phyloP scores from a whole-genome alignment of 1,284 basidiomycete species.

The Papiliotrema flavescens region DNA sequence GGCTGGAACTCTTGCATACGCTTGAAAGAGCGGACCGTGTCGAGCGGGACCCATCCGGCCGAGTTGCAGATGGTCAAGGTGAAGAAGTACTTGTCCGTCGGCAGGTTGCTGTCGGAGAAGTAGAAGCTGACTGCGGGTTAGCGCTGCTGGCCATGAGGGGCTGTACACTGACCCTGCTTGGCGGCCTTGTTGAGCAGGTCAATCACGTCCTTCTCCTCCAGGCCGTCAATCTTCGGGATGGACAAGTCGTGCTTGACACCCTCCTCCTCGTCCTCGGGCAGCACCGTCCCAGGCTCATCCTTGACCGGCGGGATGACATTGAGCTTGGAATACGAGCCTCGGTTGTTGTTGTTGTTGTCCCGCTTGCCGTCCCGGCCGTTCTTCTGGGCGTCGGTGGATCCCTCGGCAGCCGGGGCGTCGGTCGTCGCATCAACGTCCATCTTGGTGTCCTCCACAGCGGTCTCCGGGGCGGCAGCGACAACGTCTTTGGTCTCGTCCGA shows the following conservation, averaged over 20 bases:
- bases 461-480: too few relatives aligned
- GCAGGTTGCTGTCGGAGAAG: constrained; percentile 93
- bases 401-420: too few relatives aligned
- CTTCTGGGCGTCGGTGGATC: too few relatives aligned
- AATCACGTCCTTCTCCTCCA: constrained; percentile 34
- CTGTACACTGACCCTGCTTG: constrained; percentile 37
- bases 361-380: too few relatives aligned
- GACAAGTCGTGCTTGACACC: constrained; percentile 7
- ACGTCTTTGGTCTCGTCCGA: too few relatives aligned
- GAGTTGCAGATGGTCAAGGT: constrained; percentile 67
- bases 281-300: constrained; percentile 12
- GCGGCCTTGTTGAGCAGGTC: constrained; percentile 28
- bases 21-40: constrained; percentile 89
- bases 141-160: background rate
- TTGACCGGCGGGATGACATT: constrained; percentile 11
- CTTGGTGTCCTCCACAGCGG: too few relatives aligned
- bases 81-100: constrained; percentile 99
- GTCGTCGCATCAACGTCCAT: too few relatives aligned
- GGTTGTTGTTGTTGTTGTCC: too few relatives aligned
- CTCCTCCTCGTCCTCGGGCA: constrained; percentile 17
- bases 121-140: constrained; percentile 82
- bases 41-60: constrained; percentile 87
- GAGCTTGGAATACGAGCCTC: background rate
- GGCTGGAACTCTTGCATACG: constrained; percentile 75
- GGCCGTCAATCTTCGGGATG: constrained; percentile 32